phyloP scores from a whole-genome alignment of 73 alveolate species.

The Blepharisma japonicum region DNA sequence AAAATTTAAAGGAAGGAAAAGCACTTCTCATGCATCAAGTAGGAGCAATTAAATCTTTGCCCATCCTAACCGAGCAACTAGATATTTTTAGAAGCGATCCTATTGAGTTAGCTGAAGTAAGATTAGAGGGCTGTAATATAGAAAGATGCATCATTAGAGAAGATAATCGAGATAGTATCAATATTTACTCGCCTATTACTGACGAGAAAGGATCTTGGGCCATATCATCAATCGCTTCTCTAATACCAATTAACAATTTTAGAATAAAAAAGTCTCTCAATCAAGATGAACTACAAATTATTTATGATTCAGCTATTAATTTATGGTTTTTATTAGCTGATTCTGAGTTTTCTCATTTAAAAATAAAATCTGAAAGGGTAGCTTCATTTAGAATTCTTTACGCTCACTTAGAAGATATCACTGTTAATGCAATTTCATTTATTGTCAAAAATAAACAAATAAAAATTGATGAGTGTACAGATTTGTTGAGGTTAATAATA shows the following conservation, averaged over 20 bases:
- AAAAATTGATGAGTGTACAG: too few species aligned
- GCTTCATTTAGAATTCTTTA: too few species aligned
- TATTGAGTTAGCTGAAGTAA: background rate
- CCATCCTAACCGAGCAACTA: background rate
- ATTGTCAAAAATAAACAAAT: too few species aligned
- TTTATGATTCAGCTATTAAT: too few species aligned
- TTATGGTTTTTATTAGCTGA: too few species aligned
- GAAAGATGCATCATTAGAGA: background rate
- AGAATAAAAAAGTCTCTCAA: background rate
- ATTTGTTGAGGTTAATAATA: too few species aligned
- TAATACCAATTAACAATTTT: background rate
- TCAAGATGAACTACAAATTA: background rate
- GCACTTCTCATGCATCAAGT: background rate
- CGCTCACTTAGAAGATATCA: too few species aligned
- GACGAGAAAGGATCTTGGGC: background rate
- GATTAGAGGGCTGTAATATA: background rate
- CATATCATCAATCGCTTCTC: background rate
- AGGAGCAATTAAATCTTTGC: background rate
- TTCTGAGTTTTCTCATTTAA: too few species aligned
- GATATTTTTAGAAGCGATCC: background rate
- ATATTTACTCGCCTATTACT: background rate
- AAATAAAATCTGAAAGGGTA: too few species aligned
- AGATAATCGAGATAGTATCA: background rate
- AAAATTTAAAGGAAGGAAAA: background rate
- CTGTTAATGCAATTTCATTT: too few species aligned